Evolutionary conservation across 805 yeast genomes (phyloP).

Genomic region (Brettanomyces bruxellensis): DNA sequence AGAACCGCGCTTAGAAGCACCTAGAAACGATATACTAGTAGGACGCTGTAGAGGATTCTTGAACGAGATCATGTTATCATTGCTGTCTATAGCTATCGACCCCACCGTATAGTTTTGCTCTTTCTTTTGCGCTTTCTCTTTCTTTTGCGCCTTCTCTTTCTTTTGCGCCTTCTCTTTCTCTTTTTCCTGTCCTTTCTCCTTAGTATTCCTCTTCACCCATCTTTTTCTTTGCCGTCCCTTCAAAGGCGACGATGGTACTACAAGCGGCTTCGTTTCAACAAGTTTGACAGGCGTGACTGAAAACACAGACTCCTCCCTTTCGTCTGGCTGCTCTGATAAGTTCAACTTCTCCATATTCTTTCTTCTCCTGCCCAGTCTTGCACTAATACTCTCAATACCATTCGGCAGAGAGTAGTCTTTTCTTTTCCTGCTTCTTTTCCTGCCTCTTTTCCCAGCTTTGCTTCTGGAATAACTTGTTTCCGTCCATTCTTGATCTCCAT

Average conservation of each 20-base stretch:
- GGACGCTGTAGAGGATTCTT: too few species aligned
- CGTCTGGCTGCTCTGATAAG: too few species aligned
- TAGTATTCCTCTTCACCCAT: not conserved
- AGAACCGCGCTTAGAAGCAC: not conserved
- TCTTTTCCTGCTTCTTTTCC: not conserved
- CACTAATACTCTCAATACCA: not conserved
- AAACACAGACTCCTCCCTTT: not conserved
- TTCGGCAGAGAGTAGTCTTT: not conserved
- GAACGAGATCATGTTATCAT: too few species aligned
- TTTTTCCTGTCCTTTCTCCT: not conserved
- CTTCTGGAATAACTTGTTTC: not conserved
- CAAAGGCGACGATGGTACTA: not conserved
- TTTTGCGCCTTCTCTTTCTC: not conserved
- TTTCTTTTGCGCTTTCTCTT: not conserved
- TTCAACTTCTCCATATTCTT: not conserved
- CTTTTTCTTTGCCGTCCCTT: not conserved
- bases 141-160: not conserved
- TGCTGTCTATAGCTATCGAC: not conserved
- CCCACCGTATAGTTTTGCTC: not conserved
- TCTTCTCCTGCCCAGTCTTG: not conserved
- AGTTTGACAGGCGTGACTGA: constrained; percentile 1
- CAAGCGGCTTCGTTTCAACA: not conserved
- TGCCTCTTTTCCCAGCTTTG: not conserved
- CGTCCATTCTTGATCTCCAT: too few species aligned
- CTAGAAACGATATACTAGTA: not conserved